Percentiles rank a stretch among this genome's conserved stretches.
Evolutionary conservation across 2,329 filamentous ascomycete genomes (phyloP).

Genomic region (Aspergillus fischeri): DNA sequence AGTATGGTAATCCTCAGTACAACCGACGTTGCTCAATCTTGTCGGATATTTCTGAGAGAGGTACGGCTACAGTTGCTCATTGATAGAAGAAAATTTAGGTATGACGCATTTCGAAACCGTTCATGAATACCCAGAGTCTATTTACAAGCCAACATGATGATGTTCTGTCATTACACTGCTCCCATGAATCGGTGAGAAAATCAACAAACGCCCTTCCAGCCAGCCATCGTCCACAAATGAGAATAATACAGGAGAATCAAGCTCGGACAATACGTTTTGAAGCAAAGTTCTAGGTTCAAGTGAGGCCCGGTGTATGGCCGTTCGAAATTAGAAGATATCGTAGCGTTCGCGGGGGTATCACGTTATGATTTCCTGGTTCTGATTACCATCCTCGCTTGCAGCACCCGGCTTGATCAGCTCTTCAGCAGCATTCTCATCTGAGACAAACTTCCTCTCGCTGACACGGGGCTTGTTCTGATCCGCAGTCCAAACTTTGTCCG

Average conservation of each 20-base stretch:
- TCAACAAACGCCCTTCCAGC: slow-evolving; percentile 23
- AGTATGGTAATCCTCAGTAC: background rate
- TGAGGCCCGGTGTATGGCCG: background rate
- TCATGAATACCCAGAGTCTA: slow-evolving; percentile 22
- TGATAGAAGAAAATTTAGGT: background rate
- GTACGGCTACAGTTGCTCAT: background rate
- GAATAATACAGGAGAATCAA: slow-evolving; percentile 25
- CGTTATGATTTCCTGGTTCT: slow-evolving; percentile 30
- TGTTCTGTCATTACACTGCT: slow-evolving; percentile 9
- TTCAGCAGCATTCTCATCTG: slow-evolving; percentile 59
- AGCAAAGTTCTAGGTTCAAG: background rate
- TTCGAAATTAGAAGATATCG: background rate
- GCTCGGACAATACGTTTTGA: background rate
- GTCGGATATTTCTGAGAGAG: background rate
- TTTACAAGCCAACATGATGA: slow-evolving; percentile 19
- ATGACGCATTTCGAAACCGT: background rate
- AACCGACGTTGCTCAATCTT: background rate
- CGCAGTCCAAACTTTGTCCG: slow-evolving; percentile 88
- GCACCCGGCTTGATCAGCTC: slow-evolving; percentile 66
- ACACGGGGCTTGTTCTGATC: slow-evolving; percentile 61
- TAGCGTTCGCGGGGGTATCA: slow-evolving; percentile 10
- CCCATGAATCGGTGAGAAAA: slow-evolving; percentile 10
- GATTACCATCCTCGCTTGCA: slow-evolving; percentile 22
- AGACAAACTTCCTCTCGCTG: slow-evolving; percentile 81
- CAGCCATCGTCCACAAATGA: slow-evolving; percentile 18